Base-by-base conservation (phyloP, 2,329 filamentous ascomycete species). In the Domatiomyces catenatus region DNA sequence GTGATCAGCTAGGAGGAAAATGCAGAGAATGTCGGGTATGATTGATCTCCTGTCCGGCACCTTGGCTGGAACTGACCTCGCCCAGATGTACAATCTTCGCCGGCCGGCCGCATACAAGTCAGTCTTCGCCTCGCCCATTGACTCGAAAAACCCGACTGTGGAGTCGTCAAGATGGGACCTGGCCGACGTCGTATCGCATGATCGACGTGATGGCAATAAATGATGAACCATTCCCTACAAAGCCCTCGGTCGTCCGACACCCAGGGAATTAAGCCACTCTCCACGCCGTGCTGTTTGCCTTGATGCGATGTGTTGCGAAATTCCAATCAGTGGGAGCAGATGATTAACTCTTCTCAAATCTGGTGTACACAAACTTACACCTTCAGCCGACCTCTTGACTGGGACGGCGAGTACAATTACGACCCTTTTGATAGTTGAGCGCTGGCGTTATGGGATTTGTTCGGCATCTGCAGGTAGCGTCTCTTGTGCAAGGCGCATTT, bases 1-100 rank as follows among this genome's bases (percentile, higher is more conserved):
- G 65, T 53, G 71, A 71, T 56, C 60, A 62, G 39, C 58, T 63
- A 47, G 69, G 69, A 47, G 65, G 62, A 32, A 71, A 69, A 58
- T 72, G 69, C 58, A 54, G 63, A 36, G 69, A 71, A 56, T 72
- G 69, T 54, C 60, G 66, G 54, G 69, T 72, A 66, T 54, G 69
- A 67, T 24, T 22, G 42, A 15, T 24, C 22, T 53, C 45, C 12
- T 10, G 28, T 50, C 39, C 45, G 26, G 10, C n/a, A 44, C n/a
- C 12, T 44, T 36, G 36, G 48, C 6, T 42, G 36, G 26, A 28
- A 5, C 54, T 56, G 56, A 53, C 47, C 36, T 49, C 39, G 22
- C 19, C 28, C 32, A 58, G 51, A 57, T 61, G 59, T 54, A 57
- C 55, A 50, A 54, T 26, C 52, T 48, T 45, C 50, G 39, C 52